These are phyloP conservation scores for Colletotrichum sidae DNA, from an alignment of 2,329 filamentous ascomycete species.

Conservation along the genomic window DNA sequence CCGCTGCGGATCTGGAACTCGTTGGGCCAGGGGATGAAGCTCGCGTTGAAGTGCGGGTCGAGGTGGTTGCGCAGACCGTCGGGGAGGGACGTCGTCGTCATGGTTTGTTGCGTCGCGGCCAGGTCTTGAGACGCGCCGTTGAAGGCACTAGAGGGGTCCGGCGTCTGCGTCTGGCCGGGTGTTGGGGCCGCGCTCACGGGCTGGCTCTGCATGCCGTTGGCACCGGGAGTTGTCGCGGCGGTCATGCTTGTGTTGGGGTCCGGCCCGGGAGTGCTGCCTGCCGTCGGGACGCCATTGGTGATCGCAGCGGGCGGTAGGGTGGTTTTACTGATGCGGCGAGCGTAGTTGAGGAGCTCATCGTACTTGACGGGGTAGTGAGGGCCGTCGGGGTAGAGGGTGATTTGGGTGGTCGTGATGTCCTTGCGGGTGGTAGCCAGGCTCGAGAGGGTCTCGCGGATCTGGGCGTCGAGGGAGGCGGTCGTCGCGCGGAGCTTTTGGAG, in stretches of 20 bases:
- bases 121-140: conserved; percentile 41
- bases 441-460: conserved; percentile 77
- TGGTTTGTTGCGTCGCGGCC: conserved; percentile 48
- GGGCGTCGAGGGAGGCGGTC: conserved; percentile 73
- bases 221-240: conserved; percentile 23
- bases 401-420: conserved; percentile 74
- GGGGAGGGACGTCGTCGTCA: conserved; percentile 57
- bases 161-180: conserved; percentile 39
- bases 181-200: conserved; percentile 41
- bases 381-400: conserved; percentile 64
- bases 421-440: conserved; percentile 79
- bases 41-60: conserved; percentile 66
- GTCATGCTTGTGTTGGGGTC: conserved; percentile 37
- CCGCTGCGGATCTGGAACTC: conserved; percentile 77
- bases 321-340: conserved; percentile 82
- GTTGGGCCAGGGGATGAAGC: conserved; percentile 83
- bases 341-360: conserved; percentile 80
- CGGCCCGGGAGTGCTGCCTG: conserved; percentile 16
- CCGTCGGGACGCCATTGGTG: conserved; percentile 51
- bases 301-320: conserved; percentile 76
- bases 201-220: conserved; percentile 36
- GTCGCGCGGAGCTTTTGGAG: conserved; percentile 76
- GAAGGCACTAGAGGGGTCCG: conserved; percentile 34
- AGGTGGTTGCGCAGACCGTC: conserved; percentile 60
- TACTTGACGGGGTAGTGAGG: conserved; percentile 72